Percentiles rank a stretch among this genome's conserved stretches.
Conservation (phyloP, 2,329 filamentous ascomycete species). For the Xylaria sp. region DNA sequence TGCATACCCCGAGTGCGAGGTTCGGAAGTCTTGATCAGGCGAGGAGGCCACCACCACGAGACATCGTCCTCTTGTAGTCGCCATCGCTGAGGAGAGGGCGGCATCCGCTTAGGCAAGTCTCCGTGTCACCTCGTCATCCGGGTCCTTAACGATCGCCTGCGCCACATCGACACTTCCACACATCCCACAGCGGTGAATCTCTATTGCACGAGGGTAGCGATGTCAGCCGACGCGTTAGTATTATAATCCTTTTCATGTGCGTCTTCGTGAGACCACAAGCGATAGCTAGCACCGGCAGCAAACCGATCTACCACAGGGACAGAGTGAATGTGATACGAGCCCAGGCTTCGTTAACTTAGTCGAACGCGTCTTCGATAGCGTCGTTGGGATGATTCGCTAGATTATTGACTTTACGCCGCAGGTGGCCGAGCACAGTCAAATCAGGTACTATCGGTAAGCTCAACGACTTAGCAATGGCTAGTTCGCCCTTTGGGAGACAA, state of each 20-base stretch:
- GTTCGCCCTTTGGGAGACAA: not conserved
- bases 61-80: not conserved
- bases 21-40: not conserved
- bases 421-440: not conserved
- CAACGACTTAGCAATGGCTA: not conserved
- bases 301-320: not conserved
- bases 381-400: not conserved
- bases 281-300: not conserved
- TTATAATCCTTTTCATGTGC: not conserved
- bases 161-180: not conserved
- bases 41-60: not conserved
- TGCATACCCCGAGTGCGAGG: not conserved
- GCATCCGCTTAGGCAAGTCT: not conserved
- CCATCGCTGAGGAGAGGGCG: not conserved
- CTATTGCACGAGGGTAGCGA: not conserved
- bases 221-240: not conserved
- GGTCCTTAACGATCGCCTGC: not conserved
- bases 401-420: not conserved
- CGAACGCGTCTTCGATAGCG: not conserved
- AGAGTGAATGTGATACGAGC: not conserved
- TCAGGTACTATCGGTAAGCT: not conserved
- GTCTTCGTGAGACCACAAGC: not conserved
- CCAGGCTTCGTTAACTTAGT: not conserved
- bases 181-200: not conserved
- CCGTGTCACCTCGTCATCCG: not conserved